A percentile compares a stretch with the other conserved stretches of the same genome.
Evolutionary conservation across 2,329 filamentous ascomycete species (phyloP).

Genomic region (Xylariaceae sp.): DNA sequence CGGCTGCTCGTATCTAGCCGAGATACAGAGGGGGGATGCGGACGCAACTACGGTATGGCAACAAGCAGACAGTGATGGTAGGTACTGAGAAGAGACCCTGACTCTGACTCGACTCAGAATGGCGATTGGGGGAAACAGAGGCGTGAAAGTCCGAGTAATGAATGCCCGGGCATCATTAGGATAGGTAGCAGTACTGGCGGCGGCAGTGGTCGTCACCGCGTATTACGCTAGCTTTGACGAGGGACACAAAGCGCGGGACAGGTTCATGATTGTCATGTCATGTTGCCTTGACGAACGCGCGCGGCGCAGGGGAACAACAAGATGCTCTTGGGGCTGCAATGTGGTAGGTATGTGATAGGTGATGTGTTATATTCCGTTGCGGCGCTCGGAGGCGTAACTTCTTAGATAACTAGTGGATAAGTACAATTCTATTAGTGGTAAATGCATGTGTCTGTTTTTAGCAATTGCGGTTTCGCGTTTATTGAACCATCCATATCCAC

Average conservation of each 20-base stretch:
- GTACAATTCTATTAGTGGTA: background rate
- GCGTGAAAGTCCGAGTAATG: background rate
- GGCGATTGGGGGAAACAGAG: background rate
- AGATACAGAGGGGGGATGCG: background rate
- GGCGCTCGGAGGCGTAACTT: background rate
- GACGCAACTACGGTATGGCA: background rate
- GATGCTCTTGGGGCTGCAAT: background rate
- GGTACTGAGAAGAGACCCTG: background rate
- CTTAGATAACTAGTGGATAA: no score
- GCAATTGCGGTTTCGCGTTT: no score
- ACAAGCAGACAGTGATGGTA: background rate
- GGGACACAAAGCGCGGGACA: slow-evolving; percentile 9
- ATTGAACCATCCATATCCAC: no score
- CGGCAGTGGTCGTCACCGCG: slow-evolving; percentile 7
- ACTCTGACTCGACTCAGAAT: background rate
- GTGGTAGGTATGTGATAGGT: background rate
- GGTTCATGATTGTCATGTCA: slow-evolving; percentile 15
- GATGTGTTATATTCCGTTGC: background rate
- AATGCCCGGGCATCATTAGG: background rate
- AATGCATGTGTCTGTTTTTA: background rate
- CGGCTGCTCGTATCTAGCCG: background rate
- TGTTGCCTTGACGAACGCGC: background rate
- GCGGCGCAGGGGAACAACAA: background rate
- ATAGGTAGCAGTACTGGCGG: background rate
- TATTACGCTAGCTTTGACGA: slow-evolving; percentile 5